Base-by-base conservation (phyloP, 306 rosid species). In the Senna tora region DNA sequence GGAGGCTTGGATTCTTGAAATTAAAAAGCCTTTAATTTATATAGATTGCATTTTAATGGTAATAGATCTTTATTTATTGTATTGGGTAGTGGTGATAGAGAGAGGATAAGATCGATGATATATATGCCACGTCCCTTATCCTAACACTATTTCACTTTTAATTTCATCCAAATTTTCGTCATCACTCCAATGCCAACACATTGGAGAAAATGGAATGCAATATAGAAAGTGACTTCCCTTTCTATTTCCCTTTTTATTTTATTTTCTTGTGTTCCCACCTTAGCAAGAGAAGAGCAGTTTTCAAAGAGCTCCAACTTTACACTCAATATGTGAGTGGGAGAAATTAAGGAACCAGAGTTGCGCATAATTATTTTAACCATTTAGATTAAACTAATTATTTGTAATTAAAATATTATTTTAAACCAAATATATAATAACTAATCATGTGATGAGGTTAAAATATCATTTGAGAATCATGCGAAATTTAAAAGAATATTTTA, bases 21-120 rank as follows among this genome's bases (percentile, higher is more conserved):
- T 2, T 2, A 41, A 41, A 41, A 41, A 41, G 14, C 46, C 46
- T 41, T 41, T 41, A 9, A 9, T 2, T 41, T 41, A 6, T 8
- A 42, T 42, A 42, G 10, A 42, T 42, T 42, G 8, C 8, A 42
- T 45, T 1, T 13, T 0, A 13, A 0, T 6, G 14, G 46, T 9
- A 41, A 41, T n/a, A n/a, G n/a, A n/a, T 41, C 13, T 43, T 43
- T 42, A 42, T 42, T 42, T 42, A 0, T 46, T 46, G n/a, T 46
- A 6, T 50, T 50, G 22, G 34, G 4, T 28, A 56, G 63, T 56
- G 63, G 38, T 47, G 7, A 9, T 59, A 41, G 10, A 7, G 10
- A 45, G 5, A 9, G 36, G 58, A 66, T 66, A 65, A 64, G 69
- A 64, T 41, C 34, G n/a, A 34, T 34, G 46, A 41, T 12, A 9